Base-by-base conservation (phyloP, 768 basidiomycete species). In the Xerocomus brunneocitrinus region DNA sequence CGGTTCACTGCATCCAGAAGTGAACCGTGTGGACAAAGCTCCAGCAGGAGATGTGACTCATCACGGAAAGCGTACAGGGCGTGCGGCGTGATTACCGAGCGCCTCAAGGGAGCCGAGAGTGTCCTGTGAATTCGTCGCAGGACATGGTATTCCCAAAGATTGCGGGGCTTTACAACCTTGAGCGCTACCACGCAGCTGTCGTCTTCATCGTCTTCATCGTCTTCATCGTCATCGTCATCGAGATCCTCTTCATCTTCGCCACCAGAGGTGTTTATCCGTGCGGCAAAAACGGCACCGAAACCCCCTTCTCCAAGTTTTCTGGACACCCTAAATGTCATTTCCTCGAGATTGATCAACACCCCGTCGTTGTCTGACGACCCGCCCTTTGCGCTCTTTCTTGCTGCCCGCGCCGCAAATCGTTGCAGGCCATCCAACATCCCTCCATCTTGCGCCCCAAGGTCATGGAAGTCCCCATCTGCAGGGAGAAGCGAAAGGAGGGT, bases 241-340 rank as follows among this genome's bases (percentile, higher is more conserved):
- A 73, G 70, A 8, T 74, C 76, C 4, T 77, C 76, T 3, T 78
- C 78, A 0, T 70, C 67, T 49, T 71, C 66, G 19, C 56, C 64
- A 28, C 73, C 71, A 7, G 81, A 76, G 10, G 79, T 70, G 19
- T 59, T 53, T 63, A 75, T 49, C 51, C 79, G 78, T 4, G 89
- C 91, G 56, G 87, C 81, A 75, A 95, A 99, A n/a, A 99, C 97
- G 3, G 87, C 81, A 3, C 95, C 97, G 62, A 95, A 99, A 0
- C 95, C 92, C 5, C 97, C 97, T 72, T 99, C 97, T 16, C 97
- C 97, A 24, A 99, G 77, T 68, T 98, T 99, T 56, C 88, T 88
- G 3, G 77, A 73, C 4, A 98, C 82, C 49, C 79, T 79, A 63
- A 89, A 92, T 49, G 74, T 74, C 53, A 79, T 80, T 3, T 78